Conservation (phyloP, 768 basidiomycete species). For the Goffeauzyma gilvescens region DNA sequence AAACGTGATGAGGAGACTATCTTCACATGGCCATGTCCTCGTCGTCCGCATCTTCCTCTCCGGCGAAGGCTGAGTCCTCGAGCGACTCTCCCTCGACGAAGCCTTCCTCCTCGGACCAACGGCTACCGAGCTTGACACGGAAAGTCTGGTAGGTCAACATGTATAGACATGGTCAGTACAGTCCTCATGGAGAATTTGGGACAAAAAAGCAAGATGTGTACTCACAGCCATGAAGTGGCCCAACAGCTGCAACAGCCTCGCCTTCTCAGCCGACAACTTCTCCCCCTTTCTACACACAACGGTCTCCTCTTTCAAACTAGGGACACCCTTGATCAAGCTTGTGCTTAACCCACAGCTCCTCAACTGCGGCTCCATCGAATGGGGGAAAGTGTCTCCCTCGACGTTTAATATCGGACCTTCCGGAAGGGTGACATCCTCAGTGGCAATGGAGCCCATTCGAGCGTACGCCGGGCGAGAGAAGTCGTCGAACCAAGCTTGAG, state of each 20-base stretch:
- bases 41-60: slow-evolving; percentile 3
- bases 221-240: slow-evolving; percentile 64
- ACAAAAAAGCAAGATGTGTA: slow-evolving; percentile 1
- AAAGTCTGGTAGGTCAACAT: slow-evolving; percentile 20
- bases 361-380: slow-evolving; percentile 92
- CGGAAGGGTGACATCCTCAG: slow-evolving; percentile 54
- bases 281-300: slow-evolving; percentile 68
- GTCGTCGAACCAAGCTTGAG: slow-evolving; percentile 80
- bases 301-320: slow-evolving; percentile 61
- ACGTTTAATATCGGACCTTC: slow-evolving; percentile 58
- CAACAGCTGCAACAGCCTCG: slow-evolving; percentile 77
- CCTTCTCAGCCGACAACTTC: slow-evolving; percentile 61
- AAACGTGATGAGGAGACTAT: too few species aligned
- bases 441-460: slow-evolving; percentile 62
- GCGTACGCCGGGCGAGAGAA: slow-evolving; percentile 83
- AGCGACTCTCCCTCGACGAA: slow-evolving; percentile 23
- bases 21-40: too few species aligned
- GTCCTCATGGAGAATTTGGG: background rate
- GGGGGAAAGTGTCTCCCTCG: slow-evolving; percentile 59
- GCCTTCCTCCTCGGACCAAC: slow-evolving; percentile 26
- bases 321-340: slow-evolving; percentile 62
- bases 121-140: slow-evolving; percentile 25
- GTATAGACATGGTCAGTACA: background rate
- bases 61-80: slow-evolving; percentile 3
- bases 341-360: slow-evolving; percentile 78